Conservation (phyloP, 805 yeast species). For the Candida lessepsii region DNA sequence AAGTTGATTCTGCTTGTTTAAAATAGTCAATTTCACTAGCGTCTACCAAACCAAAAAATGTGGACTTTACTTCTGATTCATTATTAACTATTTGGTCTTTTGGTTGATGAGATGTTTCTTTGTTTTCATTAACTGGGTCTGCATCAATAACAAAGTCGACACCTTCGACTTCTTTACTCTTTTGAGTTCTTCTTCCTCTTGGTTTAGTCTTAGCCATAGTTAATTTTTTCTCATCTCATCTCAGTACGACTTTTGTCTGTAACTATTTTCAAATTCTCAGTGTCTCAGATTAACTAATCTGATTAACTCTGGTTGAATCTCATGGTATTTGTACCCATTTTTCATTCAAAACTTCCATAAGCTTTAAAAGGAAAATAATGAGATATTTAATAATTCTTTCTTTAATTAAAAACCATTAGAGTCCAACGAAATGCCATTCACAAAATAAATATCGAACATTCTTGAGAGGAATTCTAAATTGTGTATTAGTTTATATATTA, state of each 20-base stretch:
- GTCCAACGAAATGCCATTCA: too few relatives aligned
- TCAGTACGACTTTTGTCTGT: not conserved
- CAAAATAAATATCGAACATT: too few relatives aligned
- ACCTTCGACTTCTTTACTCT: conserved; percentile 24
- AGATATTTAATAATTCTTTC: too few relatives aligned
- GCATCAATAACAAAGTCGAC: conserved; percentile 16
- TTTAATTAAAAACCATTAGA: too few relatives aligned
- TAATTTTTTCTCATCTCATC: conserved; percentile 13
- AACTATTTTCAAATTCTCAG: too few relatives aligned
- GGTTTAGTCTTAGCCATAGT: conserved; percentile 19
- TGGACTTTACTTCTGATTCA: conserved; percentile 13
- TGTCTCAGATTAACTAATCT: too few relatives aligned
- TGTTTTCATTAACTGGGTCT: conserved; percentile 4
- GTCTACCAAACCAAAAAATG: conserved; percentile 84
- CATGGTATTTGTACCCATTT: too few relatives aligned
- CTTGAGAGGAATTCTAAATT: too few relatives aligned
- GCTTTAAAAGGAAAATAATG: too few relatives aligned
- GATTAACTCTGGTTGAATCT: too few relatives aligned
- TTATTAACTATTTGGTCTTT: not conserved
- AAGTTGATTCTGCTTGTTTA: conserved; percentile 85
- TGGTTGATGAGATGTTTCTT: conserved; percentile 4
- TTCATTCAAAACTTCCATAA: too few relatives aligned
- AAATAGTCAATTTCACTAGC: conserved; percentile 84
- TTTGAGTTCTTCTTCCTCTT: conserved; percentile 45
- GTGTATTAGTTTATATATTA: too few relatives aligned